These are phyloP conservation scores for Colletotrichum tamarilloi DNA, from an alignment of 2,329 filamentous ascomycete species.

Conservation along the genomic window DNA sequence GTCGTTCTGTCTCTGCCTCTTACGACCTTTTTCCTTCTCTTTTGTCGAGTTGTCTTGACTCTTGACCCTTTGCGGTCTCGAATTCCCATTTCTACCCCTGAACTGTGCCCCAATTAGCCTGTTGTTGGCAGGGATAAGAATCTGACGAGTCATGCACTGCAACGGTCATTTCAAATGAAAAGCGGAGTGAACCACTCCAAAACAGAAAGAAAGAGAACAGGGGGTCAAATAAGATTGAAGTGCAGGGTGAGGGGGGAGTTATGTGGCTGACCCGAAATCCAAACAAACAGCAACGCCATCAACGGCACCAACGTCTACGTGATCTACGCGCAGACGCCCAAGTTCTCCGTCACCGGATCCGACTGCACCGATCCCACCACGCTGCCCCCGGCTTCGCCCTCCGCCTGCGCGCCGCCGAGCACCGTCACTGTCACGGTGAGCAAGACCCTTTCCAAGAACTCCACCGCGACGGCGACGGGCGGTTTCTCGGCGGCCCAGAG, in stretches of 20 bases:
- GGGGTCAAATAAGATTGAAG: not conserved
- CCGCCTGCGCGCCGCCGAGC: constrained; percentile 40
- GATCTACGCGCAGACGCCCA: constrained; percentile 54
- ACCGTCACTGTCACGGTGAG: constrained; percentile 41
- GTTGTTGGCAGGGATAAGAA: not conserved
- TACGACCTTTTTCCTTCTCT: not conserved
- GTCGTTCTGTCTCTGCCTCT: constrained; percentile 31
- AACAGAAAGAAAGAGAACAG: not conserved
- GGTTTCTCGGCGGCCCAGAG: constrained; percentile 21
- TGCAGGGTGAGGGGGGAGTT: not conserved
- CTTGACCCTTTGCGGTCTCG: not conserved
- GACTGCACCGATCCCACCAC: constrained; percentile 42
- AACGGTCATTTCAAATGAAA: constrained; percentile 9
- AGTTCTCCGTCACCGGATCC: constrained; percentile 48
- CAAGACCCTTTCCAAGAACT: constrained; percentile 35
- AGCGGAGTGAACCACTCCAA: constrained; percentile 7
- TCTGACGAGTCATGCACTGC: not conserved
- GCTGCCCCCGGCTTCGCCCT: constrained; percentile 37
- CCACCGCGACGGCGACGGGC: constrained; percentile 34
- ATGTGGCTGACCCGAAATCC: not conserved
- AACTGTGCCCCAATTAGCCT: not conserved
- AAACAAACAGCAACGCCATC: constrained; percentile 48
- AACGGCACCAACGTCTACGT: constrained; percentile 58
- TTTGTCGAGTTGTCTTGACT: not conserved
- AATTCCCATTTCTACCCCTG: not conserved